A percentile compares a stretch with the other conserved stretches of the same genome.
Evolutionary conservation across 2,329 filamentous ascomycete species (phyloP).

Genomic region (Botrytis porri): DNA sequence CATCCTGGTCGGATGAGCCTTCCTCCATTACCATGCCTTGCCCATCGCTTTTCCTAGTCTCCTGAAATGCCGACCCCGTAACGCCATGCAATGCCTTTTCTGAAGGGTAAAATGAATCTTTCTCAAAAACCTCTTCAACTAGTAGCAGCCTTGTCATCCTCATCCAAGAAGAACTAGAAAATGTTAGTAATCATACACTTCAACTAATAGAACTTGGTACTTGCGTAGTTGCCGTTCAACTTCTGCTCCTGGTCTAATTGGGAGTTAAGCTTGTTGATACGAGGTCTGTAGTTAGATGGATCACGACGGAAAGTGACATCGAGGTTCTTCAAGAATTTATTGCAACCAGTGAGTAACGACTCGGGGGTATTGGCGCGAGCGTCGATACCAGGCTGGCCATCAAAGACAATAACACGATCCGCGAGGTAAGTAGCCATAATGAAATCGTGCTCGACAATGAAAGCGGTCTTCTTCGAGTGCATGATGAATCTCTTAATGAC

Average conservation of each 20-base stretch:
- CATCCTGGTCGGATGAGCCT: conserved; percentile 61
- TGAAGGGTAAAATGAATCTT: conserved; percentile 40
- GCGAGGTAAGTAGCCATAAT: conserved; percentile 81
- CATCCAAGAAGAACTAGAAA: conserved; percentile 90
- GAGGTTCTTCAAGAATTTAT: conserved; percentile 91
- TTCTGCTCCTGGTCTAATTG: conserved; percentile 99
- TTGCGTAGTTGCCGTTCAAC: conserved; percentile 82
- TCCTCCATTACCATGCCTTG: conserved; percentile 46
- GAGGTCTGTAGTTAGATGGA: conserved; percentile 90
- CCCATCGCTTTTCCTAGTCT: conserved; percentile 35
- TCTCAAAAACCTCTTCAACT: conserved; percentile 60
- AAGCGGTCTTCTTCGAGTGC: conserved; percentile 99
- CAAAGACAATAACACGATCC: conserved; percentile 97
- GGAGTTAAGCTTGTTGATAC: conserved; percentile 96
- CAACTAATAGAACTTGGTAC: conserved; percentile 38
- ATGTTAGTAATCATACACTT: conserved; percentile 22
- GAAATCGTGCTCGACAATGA: conserved; percentile 99
- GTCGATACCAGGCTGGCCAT: conserved; percentile 85
- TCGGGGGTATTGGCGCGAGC: conserved; percentile 87
- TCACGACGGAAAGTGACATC: conserved; percentile 99
- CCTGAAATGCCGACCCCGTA: conserved; percentile 34
- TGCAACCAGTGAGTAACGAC: conserved; percentile 88
- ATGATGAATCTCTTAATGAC: conserved; percentile 99
- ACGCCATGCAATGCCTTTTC: conserved; percentile 38
- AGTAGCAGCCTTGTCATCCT: conserved; percentile 50